Base-by-base conservation (phyloP, 441 rosid species). In the Isatis lusitanica region DNA sequence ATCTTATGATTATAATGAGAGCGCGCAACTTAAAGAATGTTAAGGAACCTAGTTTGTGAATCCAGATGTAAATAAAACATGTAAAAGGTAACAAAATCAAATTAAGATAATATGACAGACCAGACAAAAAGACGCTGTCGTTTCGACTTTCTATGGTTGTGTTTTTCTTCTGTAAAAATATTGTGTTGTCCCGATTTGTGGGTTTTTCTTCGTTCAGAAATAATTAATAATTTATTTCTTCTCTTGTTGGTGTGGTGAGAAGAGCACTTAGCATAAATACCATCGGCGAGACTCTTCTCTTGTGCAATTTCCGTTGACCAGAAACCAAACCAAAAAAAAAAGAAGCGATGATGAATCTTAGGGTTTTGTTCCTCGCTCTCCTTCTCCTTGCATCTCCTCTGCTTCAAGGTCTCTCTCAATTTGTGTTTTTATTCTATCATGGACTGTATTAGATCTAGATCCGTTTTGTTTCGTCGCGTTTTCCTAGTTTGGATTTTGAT, bases 321-420 rank as follows among this genome's bases (percentile, higher is more conserved):
- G 9, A 26, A 52, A 52, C 8, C 18, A 9, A 8, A 50, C 9
- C 4, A 68, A 43, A 24, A 12, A 28, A 6, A 9, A 18, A 60
- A 9, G 38, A 58, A 63, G 67, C 82, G 80, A 84, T 81, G 88
- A 83, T 72, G 78, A 74, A 71, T 69, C 70, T 87, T 79, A 85
- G 90, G 87, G 86, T 87, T 90, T 83, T 92, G 79, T 74, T 94
- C 84, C 82, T 91, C 66, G 91, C 90, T 63, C 78, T 94, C 68
- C 86, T 94, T 79, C 85, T 94, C 81, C 85, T 94, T 17, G 96
- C 86, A 8, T 88, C 89, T 66, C 93, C 97, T 70, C 74, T 95
- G 62, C 84, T 91, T 61, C 96, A 87, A 81, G 99, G 96, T 94
- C 56, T 7, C 63, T 8, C 17, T 67, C 56, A 21, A 21, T 46